phyloP scores from a whole-genome alignment of 2,329 filamentous ascomycete genomes.

The Alternaria burnsii region DNA sequence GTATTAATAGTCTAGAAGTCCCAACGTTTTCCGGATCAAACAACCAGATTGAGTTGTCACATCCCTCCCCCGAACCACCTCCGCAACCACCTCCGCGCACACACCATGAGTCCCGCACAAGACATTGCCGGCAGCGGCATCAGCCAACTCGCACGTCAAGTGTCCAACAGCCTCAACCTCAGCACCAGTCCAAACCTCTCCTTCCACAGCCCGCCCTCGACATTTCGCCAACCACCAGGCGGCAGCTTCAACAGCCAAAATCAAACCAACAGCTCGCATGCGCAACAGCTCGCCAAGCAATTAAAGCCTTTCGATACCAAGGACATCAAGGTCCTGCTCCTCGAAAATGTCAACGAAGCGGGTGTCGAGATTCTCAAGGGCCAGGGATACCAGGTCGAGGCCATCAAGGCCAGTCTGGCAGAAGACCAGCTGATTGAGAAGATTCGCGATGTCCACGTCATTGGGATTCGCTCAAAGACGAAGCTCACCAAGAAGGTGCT shows the following conservation, averaged over 20 bases:
- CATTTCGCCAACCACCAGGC: conserved; percentile 54
- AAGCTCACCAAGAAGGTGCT: conserved; percentile 89
- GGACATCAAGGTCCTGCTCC: conserved; percentile 93
- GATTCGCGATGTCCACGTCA: conserved; percentile 96
- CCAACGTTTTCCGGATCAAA: conserved; percentile 21
- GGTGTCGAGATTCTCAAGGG: conserved; percentile 81
- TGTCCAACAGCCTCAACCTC: conserved; percentile 70
- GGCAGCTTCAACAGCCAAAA: conserved; percentile 39
- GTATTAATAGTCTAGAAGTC: conserved; percentile 7
- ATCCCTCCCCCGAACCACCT: conserved; percentile 26
- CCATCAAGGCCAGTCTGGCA: conserved; percentile 84
- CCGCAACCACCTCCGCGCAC: conserved; percentile 33
- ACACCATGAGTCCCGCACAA: conserved; percentile 48
- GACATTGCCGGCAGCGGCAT: conserved; percentile 46
- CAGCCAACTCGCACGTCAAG: conserved; percentile 52
- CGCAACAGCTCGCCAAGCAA: conserved; percentile 67
- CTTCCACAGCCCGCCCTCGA: conserved; percentile 77
- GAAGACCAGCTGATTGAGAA: conserved; percentile 97
- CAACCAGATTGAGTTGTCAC: conserved; percentile 29
- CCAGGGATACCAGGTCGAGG: conserved; percentile 97
- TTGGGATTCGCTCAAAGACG: conserved; percentile 98
- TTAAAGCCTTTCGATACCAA: conserved; percentile 95
- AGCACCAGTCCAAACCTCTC: conserved; percentile 78
- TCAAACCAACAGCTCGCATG: conserved; percentile 18
- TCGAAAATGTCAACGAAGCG: conserved; percentile 95